Evolutionary conservation across 1,139 yeast genomes (phyloP), one percentile per base, ranked within the genome.

Genomic region (Meyerozyma sp.): DNA sequence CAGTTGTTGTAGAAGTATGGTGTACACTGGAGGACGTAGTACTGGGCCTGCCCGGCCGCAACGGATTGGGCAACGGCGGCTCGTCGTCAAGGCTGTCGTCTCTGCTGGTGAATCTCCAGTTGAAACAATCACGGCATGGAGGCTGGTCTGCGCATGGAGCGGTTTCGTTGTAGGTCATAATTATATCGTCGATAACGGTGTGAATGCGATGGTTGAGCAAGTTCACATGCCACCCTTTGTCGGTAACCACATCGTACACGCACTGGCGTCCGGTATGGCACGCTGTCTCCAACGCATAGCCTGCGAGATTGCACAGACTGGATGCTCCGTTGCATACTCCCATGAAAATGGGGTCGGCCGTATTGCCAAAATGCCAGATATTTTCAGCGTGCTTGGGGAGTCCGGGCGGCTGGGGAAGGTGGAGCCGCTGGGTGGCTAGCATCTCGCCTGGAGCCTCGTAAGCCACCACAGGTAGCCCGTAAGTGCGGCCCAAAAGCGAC

Each of bases 321-420:
- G 94, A 82, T 1, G 95, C 95, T 4, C 99, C 99, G 58, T 88
- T 90, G 62, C 98, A 93, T 6, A 89, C 91, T 0, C 99, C 99
- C 95, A 91, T 86, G 57, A 75, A 93, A 5, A 93, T 87, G 1
- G 99, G 99, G 60, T 93, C 99, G 0, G 96, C 98, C 1, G 95
- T 93, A 60, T 93, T 93, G 6, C 98, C 98, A 59, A 93, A 68
- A 59, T 94, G 97, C 95, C 96, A 93, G 16, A 94, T 78, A 52
- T 89, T 84, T 56, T 91, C 97, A 63, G 79, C 69, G 57, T 83
- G 78, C 14, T 73, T 66, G 0, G 98, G 95, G 16, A 89, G 62
- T 1, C 96, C 96, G 0, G 98, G 98, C 2, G 97, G 95, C 65
- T 78, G 77, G 0, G 99, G 99, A 45, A 93, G 73, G 65, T 91